Base-by-base conservation (phyloP, 148 eudicot genomes). In the Drosera capensis region DNA sequence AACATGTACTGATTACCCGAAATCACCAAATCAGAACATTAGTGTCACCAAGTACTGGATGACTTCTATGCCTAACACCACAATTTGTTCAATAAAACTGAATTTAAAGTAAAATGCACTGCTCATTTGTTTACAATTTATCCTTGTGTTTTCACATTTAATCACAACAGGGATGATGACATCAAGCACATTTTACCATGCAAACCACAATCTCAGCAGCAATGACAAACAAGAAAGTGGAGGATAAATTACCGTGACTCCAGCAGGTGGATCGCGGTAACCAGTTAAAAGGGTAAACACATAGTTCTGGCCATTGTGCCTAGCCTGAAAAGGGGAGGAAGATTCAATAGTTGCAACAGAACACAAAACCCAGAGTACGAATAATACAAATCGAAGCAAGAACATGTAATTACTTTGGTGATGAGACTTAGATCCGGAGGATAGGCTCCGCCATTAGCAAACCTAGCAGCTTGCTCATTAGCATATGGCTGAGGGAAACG, bases 381-480 rank as follows among this genome's bases (percentile, higher is more conserved):
- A 14, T 20, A 13, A 34, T 11, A 23, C 2, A 62, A 24, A 34
- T 23, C 26, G n/a, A 41, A 40, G 15, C 34, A n/a, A 56, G 53
- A 46, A 13, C 23, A 52, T 20, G 45, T 39, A 20, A 39, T 11
- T 62, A 80, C 94, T 67, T 83, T 88, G 57, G 97, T 78, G 23
- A 88, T 78, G 22, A 88, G 94, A 71, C 94, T 83, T 35, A 88
- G 75, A 63, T 88, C 97, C 21, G 97, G 97, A 68, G 97, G 97
- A 58, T 88, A 88, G 26, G 97, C 97, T 41, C 97, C 97, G 48
- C 97, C 97, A 60, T 88, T 88, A 24, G 97, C 92, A 75, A 88
- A 88, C 68, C 95, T 80, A 43, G 90, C 95, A 45, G 95, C 90
- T 64, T 69, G 63, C 37, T 84, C 95, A 54, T 84, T 84, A 21